Evolutionary conservation across 2,329 filamentous ascomycete genomes (phyloP), one percentile per base, ranked within the genome.

Genomic region (Didymella pinodella): DNA sequence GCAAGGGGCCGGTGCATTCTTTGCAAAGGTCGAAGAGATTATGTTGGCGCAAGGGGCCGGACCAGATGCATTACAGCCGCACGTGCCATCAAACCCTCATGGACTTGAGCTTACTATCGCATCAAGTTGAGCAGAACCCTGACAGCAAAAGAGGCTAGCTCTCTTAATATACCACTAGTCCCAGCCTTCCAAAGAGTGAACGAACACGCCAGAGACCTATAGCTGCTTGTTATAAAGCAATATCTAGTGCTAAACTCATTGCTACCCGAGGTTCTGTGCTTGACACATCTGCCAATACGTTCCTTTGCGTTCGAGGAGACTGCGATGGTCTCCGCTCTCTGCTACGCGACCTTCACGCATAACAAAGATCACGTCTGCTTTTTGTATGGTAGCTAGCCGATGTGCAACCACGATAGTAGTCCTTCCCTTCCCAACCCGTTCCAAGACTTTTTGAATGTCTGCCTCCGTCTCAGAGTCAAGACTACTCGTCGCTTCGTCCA

Each of bases 391-490:
- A 12, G 69, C 73, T 25, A 80, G 62, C 2, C 78, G 68, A 69
- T 80, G 78, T 5, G 79, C 78, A 1, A 81, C 75, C 1, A 77
- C 77, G 20, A 81, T 71, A 43, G 77, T 80, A 0, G 77, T 81
- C 8, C 78, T 64, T 7, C 66, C 70, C 7, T 84, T 32, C 65
- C 72, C 41, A 81, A 81, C 79, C 20, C 71, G 64, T 44, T 92
- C 88, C 69, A 93, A 86, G 0, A 90, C 89, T 0, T 80, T 81
- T 74, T 93, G 88, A 10, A 91, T 86, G 0, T 88, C 78, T 62
- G 84, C 84, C 71, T 91, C 89, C 0, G 84, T 87, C 66, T 88
- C 84, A 0, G 86, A 87, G 63, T 91, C 89, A 0, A 92, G 79
- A 50, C 80, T 82, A 1, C 79, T 82, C 0, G 85, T 88, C 3